Percentiles rank a stretch among this genome's conserved stretches.
phyloP scores from a whole-genome alignment of 176 grass and related monocot species.

The Musa schizocarpa region DNA sequence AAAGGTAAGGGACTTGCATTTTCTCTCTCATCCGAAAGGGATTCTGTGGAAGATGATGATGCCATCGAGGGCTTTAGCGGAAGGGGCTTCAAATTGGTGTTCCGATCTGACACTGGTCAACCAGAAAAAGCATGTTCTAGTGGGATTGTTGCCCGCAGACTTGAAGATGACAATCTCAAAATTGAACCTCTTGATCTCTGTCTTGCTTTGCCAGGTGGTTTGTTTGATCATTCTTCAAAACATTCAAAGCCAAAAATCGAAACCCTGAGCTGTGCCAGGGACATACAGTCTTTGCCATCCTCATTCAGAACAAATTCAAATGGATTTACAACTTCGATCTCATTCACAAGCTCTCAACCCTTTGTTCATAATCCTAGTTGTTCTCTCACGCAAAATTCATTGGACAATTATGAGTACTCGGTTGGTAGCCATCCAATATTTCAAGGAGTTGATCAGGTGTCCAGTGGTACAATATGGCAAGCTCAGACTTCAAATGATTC shows the following conservation, averaged over 20 bases:
- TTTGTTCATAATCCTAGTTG: constrained; percentile 67
- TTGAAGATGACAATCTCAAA: constrained; percentile 35
- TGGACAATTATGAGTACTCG: constrained; percentile 62
- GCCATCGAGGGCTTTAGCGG: constrained; percentile 21
- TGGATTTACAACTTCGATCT: constrained; percentile 44
- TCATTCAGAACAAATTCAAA: constrained; percentile 46
- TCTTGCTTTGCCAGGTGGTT: constrained; percentile 59
- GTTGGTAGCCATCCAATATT: constrained; percentile 64
- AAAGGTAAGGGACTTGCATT: constrained; percentile 64
- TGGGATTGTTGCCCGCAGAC: constrained; percentile 24
- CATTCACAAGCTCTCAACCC: constrained; percentile 43
- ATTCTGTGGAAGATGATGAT: constrained; percentile 11
- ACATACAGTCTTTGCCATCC: constrained; percentile 39
- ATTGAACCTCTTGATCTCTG: constrained; percentile 72
- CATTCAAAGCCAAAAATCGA: constrained; percentile 26
- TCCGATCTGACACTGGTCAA: constrained; percentile 30
- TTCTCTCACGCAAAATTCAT: constrained; percentile 57
- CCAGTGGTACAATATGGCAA: constrained; percentile 40
- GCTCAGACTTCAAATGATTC: constrained; percentile 36
- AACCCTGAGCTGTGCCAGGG: constrained; percentile 24
- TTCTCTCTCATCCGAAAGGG: constrained; percentile 28
- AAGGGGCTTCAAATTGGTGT: constrained; percentile 46
- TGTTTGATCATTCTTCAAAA: constrained; percentile 36
- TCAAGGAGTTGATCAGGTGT: constrained; percentile 41
- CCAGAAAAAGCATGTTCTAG: constrained; percentile 20